Evolutionary conservation across 768 basidiomycete genomes (phyloP).

Genomic region (Hemileccinum rubropunctum): DNA sequence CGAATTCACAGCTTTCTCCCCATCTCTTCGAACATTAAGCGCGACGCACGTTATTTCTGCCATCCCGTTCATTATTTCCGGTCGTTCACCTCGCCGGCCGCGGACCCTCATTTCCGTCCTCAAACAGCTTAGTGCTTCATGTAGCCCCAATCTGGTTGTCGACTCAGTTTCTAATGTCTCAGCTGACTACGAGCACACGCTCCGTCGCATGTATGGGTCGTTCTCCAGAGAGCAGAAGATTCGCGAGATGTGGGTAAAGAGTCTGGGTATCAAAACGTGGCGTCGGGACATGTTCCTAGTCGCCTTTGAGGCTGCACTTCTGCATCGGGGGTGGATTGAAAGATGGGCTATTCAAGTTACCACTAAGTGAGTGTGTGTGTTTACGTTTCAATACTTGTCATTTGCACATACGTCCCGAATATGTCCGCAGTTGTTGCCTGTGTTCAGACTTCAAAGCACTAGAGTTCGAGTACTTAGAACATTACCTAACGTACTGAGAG

Average conservation of each 20-base stretch:
- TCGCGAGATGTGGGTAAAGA: slow-evolving; percentile 11
- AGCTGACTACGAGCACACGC: slow-evolving; percentile 22
- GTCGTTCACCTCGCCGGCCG: slow-evolving; percentile 35
- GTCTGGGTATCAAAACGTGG: slow-evolving; percentile 38
- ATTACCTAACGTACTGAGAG: too few relatives aligned
- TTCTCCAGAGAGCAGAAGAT: slow-evolving; percentile 9
- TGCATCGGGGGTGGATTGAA: slow-evolving; percentile 41
- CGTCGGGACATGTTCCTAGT: slow-evolving; percentile 46
- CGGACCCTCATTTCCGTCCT: slow-evolving; percentile 38
- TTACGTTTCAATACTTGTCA: not conserved
- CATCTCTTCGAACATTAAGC: slow-evolving; percentile 34
- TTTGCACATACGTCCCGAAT: too few relatives aligned
- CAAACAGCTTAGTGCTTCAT: slow-evolving; percentile 30
- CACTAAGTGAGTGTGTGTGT: slow-evolving; percentile 7
- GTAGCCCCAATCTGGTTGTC: slow-evolving; percentile 29
- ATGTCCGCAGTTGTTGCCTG: too few relatives aligned
- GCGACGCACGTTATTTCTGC: slow-evolving; percentile 40
- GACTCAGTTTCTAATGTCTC: slow-evolving; percentile 42
- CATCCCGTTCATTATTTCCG: slow-evolving; percentile 41
- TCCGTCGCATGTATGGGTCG: slow-evolving; percentile 7
- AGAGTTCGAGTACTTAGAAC: too few relatives aligned
- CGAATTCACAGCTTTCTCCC: slow-evolving; percentile 40
- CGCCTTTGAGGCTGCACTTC: slow-evolving; percentile 51
- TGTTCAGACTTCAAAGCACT: too few relatives aligned
- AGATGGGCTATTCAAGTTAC: slow-evolving; percentile 42